Percentiles rank a stretch among this genome's conserved stretches.
Conservation (phyloP, 2,329 filamentous ascomycete genomes). For the Apiospora hydei region DNA sequence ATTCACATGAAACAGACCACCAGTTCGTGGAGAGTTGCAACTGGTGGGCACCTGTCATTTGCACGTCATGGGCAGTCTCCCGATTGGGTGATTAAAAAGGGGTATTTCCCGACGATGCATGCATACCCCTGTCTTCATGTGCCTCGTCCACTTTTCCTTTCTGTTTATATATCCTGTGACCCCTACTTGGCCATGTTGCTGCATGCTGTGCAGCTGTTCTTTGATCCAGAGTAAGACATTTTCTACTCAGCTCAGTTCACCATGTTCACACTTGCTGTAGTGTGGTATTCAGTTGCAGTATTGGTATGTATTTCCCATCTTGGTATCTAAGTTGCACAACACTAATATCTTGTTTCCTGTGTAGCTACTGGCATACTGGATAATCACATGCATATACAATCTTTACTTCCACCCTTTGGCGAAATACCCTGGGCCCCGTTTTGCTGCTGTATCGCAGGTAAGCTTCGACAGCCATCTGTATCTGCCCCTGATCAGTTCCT, state of each 20-base stretch:
- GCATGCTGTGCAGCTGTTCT: background rate
- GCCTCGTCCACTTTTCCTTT: background rate
- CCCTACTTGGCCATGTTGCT: background rate
- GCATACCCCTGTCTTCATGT: background rate
- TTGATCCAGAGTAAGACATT: background rate
- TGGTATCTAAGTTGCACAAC: too few species aligned
- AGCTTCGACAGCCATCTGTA: background rate
- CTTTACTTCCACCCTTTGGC: constrained; percentile 33
- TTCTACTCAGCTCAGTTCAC: background rate
- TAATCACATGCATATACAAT: constrained; percentile 26
- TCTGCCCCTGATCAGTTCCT: background rate
- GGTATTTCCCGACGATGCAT: background rate
- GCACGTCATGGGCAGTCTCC: background rate
- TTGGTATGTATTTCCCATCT: background rate
- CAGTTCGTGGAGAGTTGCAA: background rate
- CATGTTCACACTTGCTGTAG: background rate
- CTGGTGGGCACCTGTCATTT: background rate
- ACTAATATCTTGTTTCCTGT: too few species aligned
- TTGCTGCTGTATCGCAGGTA: constrained; percentile 34
- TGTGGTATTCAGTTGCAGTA: background rate
- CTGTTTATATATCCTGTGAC: background rate
- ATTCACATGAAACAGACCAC: background rate
- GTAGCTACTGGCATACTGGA: background rate
- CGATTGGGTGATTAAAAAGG: background rate
- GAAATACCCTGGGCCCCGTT: constrained; percentile 33